phyloP scores from a whole-genome alignment of 2,329 filamentous ascomycete genomes.

The Colletotrichum karsti region DNA sequence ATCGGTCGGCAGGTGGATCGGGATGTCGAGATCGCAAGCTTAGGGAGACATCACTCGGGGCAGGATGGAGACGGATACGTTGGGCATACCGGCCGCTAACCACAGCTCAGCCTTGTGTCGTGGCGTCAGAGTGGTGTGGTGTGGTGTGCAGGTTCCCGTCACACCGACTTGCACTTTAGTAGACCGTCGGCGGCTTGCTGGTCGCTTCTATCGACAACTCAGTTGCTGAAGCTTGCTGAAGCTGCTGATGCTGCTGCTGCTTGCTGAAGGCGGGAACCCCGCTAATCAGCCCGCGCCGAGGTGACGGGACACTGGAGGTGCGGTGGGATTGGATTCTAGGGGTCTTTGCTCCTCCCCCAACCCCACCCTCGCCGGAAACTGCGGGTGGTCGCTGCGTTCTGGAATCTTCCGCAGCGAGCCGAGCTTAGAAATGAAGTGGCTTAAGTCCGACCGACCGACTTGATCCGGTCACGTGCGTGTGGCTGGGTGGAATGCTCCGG shows the following conservation, averaged over 20 bases:
- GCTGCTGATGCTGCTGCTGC: neutral
- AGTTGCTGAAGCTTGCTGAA: neutral
- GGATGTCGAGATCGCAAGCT: neutral
- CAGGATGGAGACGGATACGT: neutral
- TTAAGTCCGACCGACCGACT: neutral
- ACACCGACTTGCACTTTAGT: neutral
- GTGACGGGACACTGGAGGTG: too few relatives aligned
- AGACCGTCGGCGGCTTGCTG: neutral
- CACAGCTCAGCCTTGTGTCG: neutral
- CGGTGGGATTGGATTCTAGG: constrained; percentile 17
- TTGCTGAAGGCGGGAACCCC: constrained; percentile 4
- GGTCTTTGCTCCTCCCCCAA: neutral
- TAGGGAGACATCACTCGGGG: neutral
- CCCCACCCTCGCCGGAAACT: constrained; percentile 18
- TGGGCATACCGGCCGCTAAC: constrained; percentile 7
- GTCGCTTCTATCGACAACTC: neutral
- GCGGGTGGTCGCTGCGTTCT: constrained; percentile 18
- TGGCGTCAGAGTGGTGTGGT: neutral
- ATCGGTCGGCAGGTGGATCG: neutral
- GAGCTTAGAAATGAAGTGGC: constrained; percentile 27
- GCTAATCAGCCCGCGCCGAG: constrained; percentile 1
- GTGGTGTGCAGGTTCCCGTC: neutral
- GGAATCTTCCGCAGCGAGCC: constrained; percentile 20
- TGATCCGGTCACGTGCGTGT: constrained; percentile 12
- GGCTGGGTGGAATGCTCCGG: too few relatives aligned